Evolutionary conservation across 441 rosid genomes (phyloP).

Genomic region (Erysimum cheiri): DNA sequence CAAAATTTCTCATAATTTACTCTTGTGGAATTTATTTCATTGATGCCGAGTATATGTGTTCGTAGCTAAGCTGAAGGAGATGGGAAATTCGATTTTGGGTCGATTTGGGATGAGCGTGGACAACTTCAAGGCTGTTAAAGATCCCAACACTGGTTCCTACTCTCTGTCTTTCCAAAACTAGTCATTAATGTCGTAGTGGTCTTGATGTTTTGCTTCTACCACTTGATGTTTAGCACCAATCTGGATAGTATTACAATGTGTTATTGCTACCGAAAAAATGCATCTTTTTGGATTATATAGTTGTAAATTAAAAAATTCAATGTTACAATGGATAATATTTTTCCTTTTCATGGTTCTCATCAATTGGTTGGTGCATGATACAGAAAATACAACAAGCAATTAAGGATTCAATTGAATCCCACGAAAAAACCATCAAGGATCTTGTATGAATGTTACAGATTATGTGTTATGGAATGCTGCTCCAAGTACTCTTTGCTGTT

Average conservation of each 20-base stretch:
- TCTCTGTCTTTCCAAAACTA: conserved; percentile 74
- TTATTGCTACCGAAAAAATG: conserved; percentile 9
- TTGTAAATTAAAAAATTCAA: conserved; percentile 31
- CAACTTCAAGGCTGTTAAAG: conserved; percentile 93
- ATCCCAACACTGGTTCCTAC: conserved; percentile 95
- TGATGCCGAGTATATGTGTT: conserved; percentile 2
- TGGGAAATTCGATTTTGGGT: conserved; percentile 89
- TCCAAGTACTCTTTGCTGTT: conserved; percentile 93
- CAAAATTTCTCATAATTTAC: too few relatives aligned
- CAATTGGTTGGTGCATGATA: conserved; percentile 22
- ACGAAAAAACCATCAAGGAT: background rate
- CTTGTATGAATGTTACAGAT: conserved; percentile 23
- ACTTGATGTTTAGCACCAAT: conserved; percentile 15
- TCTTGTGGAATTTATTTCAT: too few relatives aligned
- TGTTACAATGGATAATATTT: conserved; percentile 21
- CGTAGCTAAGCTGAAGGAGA: conserved; percentile 86
- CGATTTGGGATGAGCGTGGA: conserved; percentile 92
- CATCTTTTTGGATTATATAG: conserved; percentile 13
- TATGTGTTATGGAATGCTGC: conserved; percentile 55
- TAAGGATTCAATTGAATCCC: conserved; percentile 16
- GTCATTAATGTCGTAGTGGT: background rate
- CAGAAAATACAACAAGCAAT: conserved; percentile 33
- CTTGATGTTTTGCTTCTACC: conserved; percentile 30
- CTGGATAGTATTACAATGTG: conserved; percentile 25
- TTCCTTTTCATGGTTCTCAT: background rate